These are phyloP conservation scores for Filosporella fistucella DNA, from an alignment of 495 filamentous ascomycete species.

Conservation along the genomic window DNA sequence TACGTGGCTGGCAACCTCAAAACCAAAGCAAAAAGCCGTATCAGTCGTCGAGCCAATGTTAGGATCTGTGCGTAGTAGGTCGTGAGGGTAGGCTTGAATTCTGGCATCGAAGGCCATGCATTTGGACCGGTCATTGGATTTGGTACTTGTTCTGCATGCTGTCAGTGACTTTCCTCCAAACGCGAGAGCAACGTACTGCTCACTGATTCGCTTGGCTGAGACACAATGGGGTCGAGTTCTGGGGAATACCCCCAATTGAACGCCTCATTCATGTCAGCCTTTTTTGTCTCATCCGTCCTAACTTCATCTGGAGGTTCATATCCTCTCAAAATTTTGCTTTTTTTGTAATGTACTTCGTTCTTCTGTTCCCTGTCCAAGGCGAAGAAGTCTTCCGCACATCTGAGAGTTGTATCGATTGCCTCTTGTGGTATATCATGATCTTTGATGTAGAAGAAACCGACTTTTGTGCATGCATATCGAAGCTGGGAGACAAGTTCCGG, in stretches of 20 bases:
- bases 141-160: background rate
- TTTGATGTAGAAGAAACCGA: background rate
- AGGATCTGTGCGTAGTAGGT: background rate
- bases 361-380: background rate
- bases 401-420: background rate
- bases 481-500: background rate
- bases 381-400: background rate
- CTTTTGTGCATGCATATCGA: background rate
- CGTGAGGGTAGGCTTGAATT: background rate
- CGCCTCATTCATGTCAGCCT: slow-evolving; percentile 30
- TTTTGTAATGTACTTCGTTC: background rate
- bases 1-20: background rate
- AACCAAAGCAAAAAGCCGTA: background rate
- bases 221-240: slow-evolving; percentile 26
- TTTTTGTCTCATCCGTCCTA: slow-evolving; percentile 6
- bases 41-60: background rate
- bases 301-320: background rate
- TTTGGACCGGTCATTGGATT: slow-evolving; percentile 1
- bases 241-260: slow-evolving; percentile 39
- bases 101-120: background rate
- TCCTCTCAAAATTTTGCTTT: background rate
- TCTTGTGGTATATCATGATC: background rate
- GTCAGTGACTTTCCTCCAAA: background rate
- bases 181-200: too few species aligned
- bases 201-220: background rate